Conservation (phyloP, 208 protist species). For the Wallacemonas rigidus region DNA sequence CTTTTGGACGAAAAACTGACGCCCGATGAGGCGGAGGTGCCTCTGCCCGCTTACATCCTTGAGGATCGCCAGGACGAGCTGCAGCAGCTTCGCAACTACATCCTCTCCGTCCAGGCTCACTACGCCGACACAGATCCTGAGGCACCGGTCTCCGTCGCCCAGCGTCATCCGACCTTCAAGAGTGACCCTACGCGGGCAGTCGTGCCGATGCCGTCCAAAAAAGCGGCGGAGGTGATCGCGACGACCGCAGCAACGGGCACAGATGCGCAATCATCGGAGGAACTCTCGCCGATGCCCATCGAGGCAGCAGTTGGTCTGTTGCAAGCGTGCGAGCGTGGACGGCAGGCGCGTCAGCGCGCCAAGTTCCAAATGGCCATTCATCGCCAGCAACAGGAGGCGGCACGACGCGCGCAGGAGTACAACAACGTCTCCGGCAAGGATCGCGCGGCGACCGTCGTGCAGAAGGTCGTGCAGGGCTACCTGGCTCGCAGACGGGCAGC, state of each 20-base stretch:
- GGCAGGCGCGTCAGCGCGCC: constrained; percentile 94
- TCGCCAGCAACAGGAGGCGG: constrained; percentile 79
- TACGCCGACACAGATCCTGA: constrained; percentile 70
- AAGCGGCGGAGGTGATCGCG: constrained; percentile 2
- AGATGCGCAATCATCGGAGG: constrained; percentile 9
- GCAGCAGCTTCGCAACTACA: constrained; percentile 66
- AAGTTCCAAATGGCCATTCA: constrained; percentile 88
- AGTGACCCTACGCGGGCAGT: constrained; percentile 45
- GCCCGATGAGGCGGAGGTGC: constrained; percentile 86
- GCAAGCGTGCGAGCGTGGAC: constrained; percentile 93
- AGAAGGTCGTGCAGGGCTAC: constrained; percentile 89
- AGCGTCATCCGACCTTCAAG: constrained; percentile 17
- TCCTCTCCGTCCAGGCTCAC: constrained; percentile 73
- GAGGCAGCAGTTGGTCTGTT: constrained; percentile 89
- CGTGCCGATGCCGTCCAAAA: constrained; percentile 20
- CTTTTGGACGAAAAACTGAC: constrained; percentile 93
- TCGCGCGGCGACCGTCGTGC: constrained; percentile 84
- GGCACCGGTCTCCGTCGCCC: constrained; percentile 63
- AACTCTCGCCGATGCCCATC: constrained; percentile 53
- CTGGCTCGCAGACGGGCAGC: constrained; percentile 72
- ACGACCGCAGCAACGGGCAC: neutral
- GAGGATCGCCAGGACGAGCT: constrained; percentile 84
- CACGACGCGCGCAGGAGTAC: constrained; percentile 54
- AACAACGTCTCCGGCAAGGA: constrained; percentile 77
- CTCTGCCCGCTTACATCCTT: constrained; percentile 87